phyloP scores from a whole-genome alignment of 2,329 filamentous ascomycete species.

The Neoscytalidium dimidiatum region DNA sequence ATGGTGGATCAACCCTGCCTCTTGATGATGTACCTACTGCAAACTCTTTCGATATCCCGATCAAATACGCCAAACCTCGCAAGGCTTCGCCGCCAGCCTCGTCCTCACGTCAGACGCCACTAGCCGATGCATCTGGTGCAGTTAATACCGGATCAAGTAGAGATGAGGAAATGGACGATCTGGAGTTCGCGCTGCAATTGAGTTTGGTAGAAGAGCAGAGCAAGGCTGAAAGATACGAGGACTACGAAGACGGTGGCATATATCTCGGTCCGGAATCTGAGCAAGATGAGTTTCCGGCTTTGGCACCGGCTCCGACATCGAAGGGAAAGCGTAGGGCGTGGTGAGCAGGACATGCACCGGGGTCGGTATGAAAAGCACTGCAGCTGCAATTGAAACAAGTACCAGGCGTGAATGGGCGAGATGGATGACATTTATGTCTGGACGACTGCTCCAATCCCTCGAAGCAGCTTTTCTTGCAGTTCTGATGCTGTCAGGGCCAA shows the following conservation, averaged over 20 bases:
- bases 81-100: conserved; percentile 18
- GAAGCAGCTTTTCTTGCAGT: too few relatives aligned
- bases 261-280: not conserved
- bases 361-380: too few relatives aligned
- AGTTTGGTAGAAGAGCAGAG: conserved; percentile 63
- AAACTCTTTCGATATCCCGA: conserved; percentile 44
- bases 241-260: not conserved
- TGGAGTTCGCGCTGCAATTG: conserved; percentile 63
- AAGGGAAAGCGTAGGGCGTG: conserved; percentile 20
- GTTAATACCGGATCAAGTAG: conserved; percentile 42
- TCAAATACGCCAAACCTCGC: conserved; percentile 46
- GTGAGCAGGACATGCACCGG: not conserved
- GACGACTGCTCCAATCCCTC: too few relatives aligned
- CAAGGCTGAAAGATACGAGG: conserved; percentile 32
- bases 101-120: conserved; percentile 21
- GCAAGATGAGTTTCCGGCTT: conserved; percentile 13
- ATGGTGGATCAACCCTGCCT: conserved; percentile 19
- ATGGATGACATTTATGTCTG: too few relatives aligned
- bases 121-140: conserved; percentile 28
- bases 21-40: not conserved
- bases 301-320: not conserved
- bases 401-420: too few relatives aligned
- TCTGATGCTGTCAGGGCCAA: too few relatives aligned
- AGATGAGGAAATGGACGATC: conserved; percentile 53
- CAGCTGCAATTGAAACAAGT: too few relatives aligned